Evolutionary conservation across 2,329 filamentous ascomycete species (phyloP).

Genomic region (Pyricularia grisea): DNA sequence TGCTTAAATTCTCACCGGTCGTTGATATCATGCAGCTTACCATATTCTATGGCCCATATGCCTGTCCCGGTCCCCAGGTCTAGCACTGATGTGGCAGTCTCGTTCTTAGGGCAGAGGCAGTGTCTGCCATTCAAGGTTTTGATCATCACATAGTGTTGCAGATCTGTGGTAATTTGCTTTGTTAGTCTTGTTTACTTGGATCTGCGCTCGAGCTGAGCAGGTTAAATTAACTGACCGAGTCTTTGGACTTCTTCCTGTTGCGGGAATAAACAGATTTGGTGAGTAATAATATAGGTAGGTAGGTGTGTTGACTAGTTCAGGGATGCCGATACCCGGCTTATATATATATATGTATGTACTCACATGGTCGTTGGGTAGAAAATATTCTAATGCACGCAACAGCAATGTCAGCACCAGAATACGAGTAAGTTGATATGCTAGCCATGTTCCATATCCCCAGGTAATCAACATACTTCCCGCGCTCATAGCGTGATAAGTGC

Average conservation of each 20-base stretch:
- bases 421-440: no score
- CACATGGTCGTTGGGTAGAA: conserved; percentile 14
- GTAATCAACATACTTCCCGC: conserved; percentile 12
- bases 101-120: conserved; percentile 12
- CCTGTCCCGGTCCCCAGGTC: conserved; percentile 14
- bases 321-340: neutral
- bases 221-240: conserved; percentile 8
- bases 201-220: neutral
- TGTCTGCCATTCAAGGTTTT: conserved; percentile 11
- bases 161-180: conserved; percentile 7
- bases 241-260: conserved; percentile 11
- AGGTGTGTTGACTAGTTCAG: no score
- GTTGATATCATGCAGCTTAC: neutral
- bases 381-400: conserved; percentile 9
- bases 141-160: conserved; percentile 12
- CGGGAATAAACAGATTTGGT: neutral
- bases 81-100: conserved; percentile 11
- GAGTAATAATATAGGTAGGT: no score
- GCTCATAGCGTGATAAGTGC: conserved; percentile 16
- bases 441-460: no score
- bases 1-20: neutral
- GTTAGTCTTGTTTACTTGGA: neutral
- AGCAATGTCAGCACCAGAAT: neutral
- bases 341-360: neutral
- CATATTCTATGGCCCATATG: conserved; percentile 16